Evolutionary conservation across 768 basidiomycete species (phyloP).

Genomic region (Mrakia gelida): DNA sequence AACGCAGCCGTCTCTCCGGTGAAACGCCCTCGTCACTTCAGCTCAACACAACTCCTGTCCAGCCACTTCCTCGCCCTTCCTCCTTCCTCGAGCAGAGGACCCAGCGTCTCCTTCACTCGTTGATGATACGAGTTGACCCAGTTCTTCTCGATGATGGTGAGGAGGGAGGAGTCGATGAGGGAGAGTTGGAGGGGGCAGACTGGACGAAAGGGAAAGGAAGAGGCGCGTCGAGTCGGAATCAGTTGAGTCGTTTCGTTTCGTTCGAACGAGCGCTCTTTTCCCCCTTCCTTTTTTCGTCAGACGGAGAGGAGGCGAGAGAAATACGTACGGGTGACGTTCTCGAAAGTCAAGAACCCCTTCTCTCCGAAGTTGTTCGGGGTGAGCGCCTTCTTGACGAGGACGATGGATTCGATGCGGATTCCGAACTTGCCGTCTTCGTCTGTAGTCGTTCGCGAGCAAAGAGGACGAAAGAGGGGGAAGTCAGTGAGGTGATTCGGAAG

Average conservation of each 20-base stretch:
- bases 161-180: slow-evolving; percentile 79
- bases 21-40: slow-evolving; percentile 15
- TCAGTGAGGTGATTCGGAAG: no score
- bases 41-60: slow-evolving; percentile 40
- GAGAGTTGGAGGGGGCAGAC: slow-evolving; percentile 83
- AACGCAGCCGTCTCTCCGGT: neutral
- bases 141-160: slow-evolving; percentile 74
- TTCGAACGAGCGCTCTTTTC: neutral
- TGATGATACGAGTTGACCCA: slow-evolving; percentile 85
- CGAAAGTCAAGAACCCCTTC: slow-evolving; percentile 78
- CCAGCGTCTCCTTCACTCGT: slow-evolving; percentile 67
- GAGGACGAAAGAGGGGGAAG: no score
- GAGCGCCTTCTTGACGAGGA: slow-evolving; percentile 65
- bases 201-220: neutral
- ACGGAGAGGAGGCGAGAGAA: neutral
- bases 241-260: neutral
- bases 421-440: slow-evolving; percentile 75
- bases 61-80: slow-evolving; percentile 50
- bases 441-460: neutral
- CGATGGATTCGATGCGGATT: slow-evolving; percentile 86
- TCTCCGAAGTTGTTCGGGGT: slow-evolving; percentile 76
- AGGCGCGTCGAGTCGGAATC: slow-evolving; percentile 14
- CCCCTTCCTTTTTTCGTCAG: neutral
- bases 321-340: slow-evolving; percentile 74
- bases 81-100: slow-evolving; percentile 59